A percentile compares a stretch with the other conserved stretches of the same genome.
These are phyloP conservation scores for Solanum aculeatissimum DNA, from an alignment of 305 asterid genomes.

Conservation along the genomic window DNA sequence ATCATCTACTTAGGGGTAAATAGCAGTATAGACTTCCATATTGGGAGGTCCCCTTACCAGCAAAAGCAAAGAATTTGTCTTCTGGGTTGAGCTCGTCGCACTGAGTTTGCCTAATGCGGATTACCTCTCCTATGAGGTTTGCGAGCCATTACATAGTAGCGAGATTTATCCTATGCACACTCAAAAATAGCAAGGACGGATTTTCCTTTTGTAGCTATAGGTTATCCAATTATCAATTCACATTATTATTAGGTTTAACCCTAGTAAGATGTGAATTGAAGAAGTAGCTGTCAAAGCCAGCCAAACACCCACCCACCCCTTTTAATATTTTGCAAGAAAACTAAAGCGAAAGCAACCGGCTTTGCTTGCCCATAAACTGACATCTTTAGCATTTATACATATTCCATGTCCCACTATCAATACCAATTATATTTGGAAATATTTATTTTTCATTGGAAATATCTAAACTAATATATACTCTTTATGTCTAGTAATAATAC, in stretches of 20 bases:
- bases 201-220: neutral
- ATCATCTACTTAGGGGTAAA: neutral
- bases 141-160: too few species aligned
- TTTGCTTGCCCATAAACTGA: slow-evolving; percentile 33
- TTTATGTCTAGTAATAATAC: neutral
- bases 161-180: too few species aligned
- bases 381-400: neutral
- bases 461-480: neutral
- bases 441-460: neutral
- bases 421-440: neutral
- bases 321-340: neutral
- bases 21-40: neutral
- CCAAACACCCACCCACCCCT: neutral
- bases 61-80: too few species aligned
- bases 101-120: too few species aligned
- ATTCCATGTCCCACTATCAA: neutral
- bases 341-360: slow-evolving; percentile 32
- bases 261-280: neutral
- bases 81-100: too few species aligned
- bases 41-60: too few species aligned
- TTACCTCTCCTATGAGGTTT: too few species aligned
- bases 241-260: neutral
- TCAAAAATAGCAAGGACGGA: fast-evolving
- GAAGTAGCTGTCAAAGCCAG: neutral
- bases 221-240: neutral